These are phyloP conservation scores for Apiotrichum akiyoshidainum DNA, from an alignment of 1,284 basidiomycete genomes.

Conservation along the genomic window DNA sequence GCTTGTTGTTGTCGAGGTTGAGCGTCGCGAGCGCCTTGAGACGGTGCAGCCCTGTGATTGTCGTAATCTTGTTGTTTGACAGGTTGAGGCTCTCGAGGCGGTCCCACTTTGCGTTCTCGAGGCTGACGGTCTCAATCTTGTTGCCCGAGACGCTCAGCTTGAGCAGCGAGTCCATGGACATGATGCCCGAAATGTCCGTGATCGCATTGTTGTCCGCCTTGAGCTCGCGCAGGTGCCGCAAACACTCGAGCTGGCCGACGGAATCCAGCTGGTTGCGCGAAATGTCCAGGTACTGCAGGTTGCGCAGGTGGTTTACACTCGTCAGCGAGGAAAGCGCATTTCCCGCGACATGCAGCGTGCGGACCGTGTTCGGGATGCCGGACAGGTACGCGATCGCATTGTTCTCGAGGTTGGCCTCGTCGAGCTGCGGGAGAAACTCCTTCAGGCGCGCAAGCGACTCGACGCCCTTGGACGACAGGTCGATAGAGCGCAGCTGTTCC, in stretches of 20 bases:
- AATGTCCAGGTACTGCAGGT: conserved; percentile 85
- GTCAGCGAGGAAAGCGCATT: conserved; percentile 84
- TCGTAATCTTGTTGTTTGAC: conserved; percentile 69
- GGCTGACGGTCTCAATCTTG: conserved; percentile 63
- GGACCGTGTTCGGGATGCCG: conserved; percentile 71
- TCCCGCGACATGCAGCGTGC: conserved; percentile 73
- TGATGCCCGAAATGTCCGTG: conserved; percentile 70
- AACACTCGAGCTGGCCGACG: conserved; percentile 74
- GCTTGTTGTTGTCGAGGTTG: conserved; percentile 74
- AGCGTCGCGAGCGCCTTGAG: conserved; percentile 66
- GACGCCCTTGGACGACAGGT: conserved; percentile 72
- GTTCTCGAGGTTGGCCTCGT: conserved; percentile 69
- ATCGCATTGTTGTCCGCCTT: conserved; percentile 83
- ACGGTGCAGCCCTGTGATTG: conserved; percentile 61
- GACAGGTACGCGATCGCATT: conserved; percentile 84
- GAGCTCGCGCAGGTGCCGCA: conserved; percentile 82
- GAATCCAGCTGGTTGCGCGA: conserved; percentile 86
- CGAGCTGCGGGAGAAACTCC: conserved; percentile 85
- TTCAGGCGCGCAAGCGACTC: conserved; percentile 89
- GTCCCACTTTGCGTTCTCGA: conserved; percentile 64
- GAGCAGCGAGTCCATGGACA: conserved; percentile 71
- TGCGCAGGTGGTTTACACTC: conserved; percentile 80
- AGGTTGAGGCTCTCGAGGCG: conserved; percentile 82
- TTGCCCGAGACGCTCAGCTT: conserved; percentile 82
- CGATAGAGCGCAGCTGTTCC: conserved; percentile 74